phyloP scores from a whole-genome alignment of 805 yeast species.

The Hanseniaspora lachancei region DNA sequence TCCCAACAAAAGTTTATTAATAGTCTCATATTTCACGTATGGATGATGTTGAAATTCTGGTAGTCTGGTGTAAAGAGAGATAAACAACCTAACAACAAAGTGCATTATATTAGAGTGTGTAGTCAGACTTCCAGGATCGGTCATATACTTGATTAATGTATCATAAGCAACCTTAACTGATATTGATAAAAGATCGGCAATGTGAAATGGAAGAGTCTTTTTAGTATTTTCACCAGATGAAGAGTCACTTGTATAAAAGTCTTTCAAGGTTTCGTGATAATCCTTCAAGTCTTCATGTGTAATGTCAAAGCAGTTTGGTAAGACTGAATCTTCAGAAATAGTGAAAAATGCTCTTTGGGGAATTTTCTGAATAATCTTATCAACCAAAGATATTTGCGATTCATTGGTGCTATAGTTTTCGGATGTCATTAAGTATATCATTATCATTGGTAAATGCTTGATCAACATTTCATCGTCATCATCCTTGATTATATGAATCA shows the following conservation, averaged over 20 bases:
- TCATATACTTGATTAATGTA: neutral
- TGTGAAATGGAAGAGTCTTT: neutral
- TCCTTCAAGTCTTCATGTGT: slow-evolving; percentile 11
- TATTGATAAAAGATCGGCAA: neutral
- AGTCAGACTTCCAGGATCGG: neutral
- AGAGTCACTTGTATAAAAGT: neutral
- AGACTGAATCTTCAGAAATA: slow-evolving; percentile 30
- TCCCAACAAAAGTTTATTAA: neutral
- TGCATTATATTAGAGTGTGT: neutral
- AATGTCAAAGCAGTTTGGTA: neutral
- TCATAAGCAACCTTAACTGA: neutral
- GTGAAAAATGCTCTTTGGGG: slow-evolving; percentile 56
- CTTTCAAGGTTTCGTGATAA: neutral
- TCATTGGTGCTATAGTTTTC: neutral
- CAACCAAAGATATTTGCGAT: slow-evolving; percentile 30
- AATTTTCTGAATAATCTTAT: slow-evolving; percentile 36
- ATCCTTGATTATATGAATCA: slow-evolving; percentile 10
- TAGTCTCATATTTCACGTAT: neutral
- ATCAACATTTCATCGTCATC: slow-evolving; percentile 78
- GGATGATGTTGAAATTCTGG: neutral
- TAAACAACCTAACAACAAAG: neutral
- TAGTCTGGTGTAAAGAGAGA: neutral
- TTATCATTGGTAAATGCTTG: slow-evolving; percentile 59
- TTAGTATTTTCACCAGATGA: neutral
- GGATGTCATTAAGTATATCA: slow-evolving; percentile 35